Conservation (phyloP, 2,329 filamentous ascomycete species). For the Verruconis gallopava region DNA sequence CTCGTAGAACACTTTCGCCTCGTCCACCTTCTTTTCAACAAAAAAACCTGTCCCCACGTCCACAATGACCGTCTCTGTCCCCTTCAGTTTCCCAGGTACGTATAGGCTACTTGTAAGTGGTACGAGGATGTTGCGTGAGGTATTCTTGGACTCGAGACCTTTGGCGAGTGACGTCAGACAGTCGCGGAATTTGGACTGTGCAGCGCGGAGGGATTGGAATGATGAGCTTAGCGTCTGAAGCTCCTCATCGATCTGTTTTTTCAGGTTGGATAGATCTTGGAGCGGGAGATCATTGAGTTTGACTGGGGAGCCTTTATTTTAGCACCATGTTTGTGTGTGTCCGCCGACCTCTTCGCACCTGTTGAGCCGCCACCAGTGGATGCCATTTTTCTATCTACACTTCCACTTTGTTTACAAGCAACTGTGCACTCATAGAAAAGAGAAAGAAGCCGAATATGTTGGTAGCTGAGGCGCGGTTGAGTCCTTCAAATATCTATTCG, state of each 20-base stretch:
- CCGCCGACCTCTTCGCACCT: no score
- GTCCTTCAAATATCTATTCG: no score
- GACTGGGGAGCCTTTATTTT: no score
- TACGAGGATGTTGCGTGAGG: slow-evolving; percentile 53
- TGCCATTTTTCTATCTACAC: no score
- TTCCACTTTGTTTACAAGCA: no score
- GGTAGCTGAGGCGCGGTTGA: no score
- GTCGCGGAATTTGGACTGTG: slow-evolving; percentile 84
- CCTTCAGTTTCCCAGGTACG: slow-evolving; percentile 68
- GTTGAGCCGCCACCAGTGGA: no score
- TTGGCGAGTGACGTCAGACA: slow-evolving; percentile 66
- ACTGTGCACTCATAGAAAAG: no score
- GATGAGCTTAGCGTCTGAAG: slow-evolving; percentile 87
- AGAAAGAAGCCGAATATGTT: no score
- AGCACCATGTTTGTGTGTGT: no score
- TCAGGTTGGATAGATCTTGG: slow-evolving; percentile 79
- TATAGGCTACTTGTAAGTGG: slow-evolving; percentile 91
- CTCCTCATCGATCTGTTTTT: slow-evolving; percentile 93
- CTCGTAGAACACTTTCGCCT: slow-evolving; percentile 55
- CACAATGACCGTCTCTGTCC: slow-evolving; percentile 67
- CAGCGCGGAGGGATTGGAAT: slow-evolving; percentile 77
- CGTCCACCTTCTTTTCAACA: slow-evolving; percentile 64
- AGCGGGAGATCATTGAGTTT: slow-evolving; percentile 66
- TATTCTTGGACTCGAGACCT: slow-evolving; percentile 34
- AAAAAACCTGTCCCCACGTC: slow-evolving; percentile 92